These are phyloP conservation scores for Boletus eberwhitei DNA, from an alignment of 768 basidiomycete genomes.

Conservation along the genomic window DNA sequence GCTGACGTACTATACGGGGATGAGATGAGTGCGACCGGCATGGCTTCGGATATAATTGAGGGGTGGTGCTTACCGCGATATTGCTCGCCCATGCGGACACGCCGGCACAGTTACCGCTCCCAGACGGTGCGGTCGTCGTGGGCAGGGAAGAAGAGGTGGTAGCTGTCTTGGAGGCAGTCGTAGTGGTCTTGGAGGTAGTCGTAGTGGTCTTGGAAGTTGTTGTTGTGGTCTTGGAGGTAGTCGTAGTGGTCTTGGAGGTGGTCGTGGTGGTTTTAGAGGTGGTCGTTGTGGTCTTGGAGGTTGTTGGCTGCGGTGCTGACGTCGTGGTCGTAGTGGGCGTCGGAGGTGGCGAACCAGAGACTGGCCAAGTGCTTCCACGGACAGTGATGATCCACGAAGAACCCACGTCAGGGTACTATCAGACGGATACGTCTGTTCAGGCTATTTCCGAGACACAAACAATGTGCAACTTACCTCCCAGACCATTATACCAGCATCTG, in stretches of 20 bases:
- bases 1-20: background rate
- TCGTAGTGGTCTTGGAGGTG: background rate
- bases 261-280: background rate
- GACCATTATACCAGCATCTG: slow-evolving; percentile 39
- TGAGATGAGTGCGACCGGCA: background rate
- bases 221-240: too few relatives aligned
- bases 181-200: too few relatives aligned
- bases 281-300: background rate
- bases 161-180: too few relatives aligned
- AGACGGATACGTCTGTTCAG: background rate
- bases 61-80: background rate
- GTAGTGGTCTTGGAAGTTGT: too few relatives aligned
- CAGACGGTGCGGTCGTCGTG: background rate
- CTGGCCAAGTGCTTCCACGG: slow-evolving; percentile 30
- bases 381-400: slow-evolving; percentile 34
- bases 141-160: too few relatives aligned
- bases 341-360: background rate
- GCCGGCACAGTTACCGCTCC: background rate
- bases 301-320: background rate
- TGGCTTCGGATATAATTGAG: background rate
- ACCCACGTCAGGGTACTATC: slow-evolving; percentile 36
- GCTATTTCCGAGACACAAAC: background rate
- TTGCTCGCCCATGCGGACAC: background rate
- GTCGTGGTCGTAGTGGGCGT: background rate
- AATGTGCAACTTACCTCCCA: slow-evolving; percentile 31